These are phyloP conservation scores for Xylaria sp. DNA, from an alignment of 2,329 filamentous ascomycete genomes.

Conservation along the genomic window DNA sequence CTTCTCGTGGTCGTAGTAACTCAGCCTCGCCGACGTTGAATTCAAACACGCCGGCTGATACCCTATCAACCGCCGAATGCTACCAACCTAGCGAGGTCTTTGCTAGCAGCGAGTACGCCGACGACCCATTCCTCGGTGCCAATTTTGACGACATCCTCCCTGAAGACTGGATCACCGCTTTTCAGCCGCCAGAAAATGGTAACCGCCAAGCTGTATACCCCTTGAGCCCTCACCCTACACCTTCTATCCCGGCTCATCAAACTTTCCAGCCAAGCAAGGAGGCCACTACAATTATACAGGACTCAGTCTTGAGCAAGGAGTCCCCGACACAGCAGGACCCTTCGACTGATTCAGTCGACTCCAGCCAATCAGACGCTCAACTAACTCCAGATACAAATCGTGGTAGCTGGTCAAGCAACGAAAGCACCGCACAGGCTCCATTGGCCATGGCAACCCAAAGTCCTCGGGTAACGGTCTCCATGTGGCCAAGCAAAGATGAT, in stretches of 20 bases:
- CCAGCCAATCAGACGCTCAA: constrained; percentile 52
- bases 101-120: constrained; percentile 55
- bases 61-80: constrained; percentile 58
- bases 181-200: constrained; percentile 32
- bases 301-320: constrained; percentile 56
- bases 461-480: constrained; percentile 66
- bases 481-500: constrained; percentile 62
- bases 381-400: constrained; percentile 63
- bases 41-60: constrained; percentile 62
- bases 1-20: constrained; percentile 56
- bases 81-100: constrained; percentile 61
- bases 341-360: constrained; percentile 48
- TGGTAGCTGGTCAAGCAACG: constrained; percentile 63
- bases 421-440: constrained; percentile 55
- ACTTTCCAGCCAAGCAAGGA: constrained; percentile 45
- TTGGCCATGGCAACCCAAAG: constrained; percentile 60
- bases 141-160: constrained; percentile 56
- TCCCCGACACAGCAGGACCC: constrained; percentile 56
- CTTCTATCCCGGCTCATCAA: constrained; percentile 59
- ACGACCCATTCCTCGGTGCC: constrained; percentile 64
- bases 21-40: constrained; percentile 55
- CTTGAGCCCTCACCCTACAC: constrained; percentile 64
- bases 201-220: constrained; percentile 51
- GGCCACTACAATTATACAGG: constrained; percentile 13
- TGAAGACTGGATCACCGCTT: constrained; percentile 30